Evolutionary conservation across 2,329 filamentous ascomycete genomes (phyloP), one percentile per base, ranked within the genome.

Genomic region (Penicillium sp.): DNA sequence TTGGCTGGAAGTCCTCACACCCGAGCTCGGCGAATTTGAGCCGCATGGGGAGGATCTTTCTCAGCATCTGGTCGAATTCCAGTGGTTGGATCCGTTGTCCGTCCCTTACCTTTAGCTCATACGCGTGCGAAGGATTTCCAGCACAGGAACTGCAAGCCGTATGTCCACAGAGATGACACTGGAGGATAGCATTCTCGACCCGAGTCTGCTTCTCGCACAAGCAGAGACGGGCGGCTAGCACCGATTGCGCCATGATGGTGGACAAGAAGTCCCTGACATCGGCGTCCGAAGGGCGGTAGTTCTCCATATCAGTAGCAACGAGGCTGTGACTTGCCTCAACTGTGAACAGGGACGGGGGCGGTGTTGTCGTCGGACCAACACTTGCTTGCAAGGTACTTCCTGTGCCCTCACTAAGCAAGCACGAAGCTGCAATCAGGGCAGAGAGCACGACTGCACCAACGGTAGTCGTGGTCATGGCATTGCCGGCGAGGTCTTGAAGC

Each of bases 401-500:
- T 14, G 47, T 11, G 33, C 47, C 25, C 22, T 9, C 33, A 27
- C 26, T 22, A 75, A 59, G n/a, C 69, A 61, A 46, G 62, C 62
- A 46, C 4, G 67, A 64, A 53, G 59, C 70, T 23, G 71, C 67
- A 35, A 85, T 79, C 1, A 92, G 69, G 0, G 84, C 80, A 1
- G 84, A 76, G 2, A 90, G 64, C 1, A 89, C 79, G 0, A 83
- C 82, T 1, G 82, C 78, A 2, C 86, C 87, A 9, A 92, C 84
- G 1, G 91, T 87, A 0, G 89, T 88, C 0, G 84, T 85, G 1
- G 83, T 85, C 89, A 93, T 93, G 0, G 89, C 89, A 68, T 94
- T 93, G 0, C 89, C 89, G 2, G 88, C 88, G 2, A 93, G 75
- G 60, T 91, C 84, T 58, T 87, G 84, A 2, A 90, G 75, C 18